Evolutionary conservation across 140 eudicot genomes (phyloP), one percentile per base, ranked within the genome.

Genomic region (Flaveria floridana): DNA sequence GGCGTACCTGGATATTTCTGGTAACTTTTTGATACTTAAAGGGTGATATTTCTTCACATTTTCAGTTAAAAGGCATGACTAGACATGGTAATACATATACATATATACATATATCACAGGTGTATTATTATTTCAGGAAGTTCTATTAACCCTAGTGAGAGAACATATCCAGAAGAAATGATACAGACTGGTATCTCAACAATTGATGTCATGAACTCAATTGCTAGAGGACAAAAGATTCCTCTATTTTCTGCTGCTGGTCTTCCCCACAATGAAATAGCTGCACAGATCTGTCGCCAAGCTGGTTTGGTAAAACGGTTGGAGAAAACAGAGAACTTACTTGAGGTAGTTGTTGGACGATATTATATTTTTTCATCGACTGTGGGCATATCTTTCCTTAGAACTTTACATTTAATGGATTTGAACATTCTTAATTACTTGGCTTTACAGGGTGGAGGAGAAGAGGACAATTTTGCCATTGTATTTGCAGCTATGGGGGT

Each of bases 401-500:
- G 2, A 15, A 72, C 56, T 57, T 39, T 3, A 41, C 67, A 25
- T 4, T 23, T 61, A 61, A 90, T 85, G 85, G 87, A 59, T 91
- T 87, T 87, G 96, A 41, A 25, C 51, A 26, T 58, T 59, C 8
- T 70, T 59, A 7, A 18, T n/a, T 25, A 12, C 20, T 52, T 48
- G 76, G 14, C 62, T 67, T 50, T 85, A 84, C 68, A 74, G 84
- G 18, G 61, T 85, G 99, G 73, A 42, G 90, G 86, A 30, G 97
- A 82, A 84, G 99, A 90, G 75, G 99, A 94, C 87, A 90, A 92
- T 66, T 92, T 92, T 84, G 98, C 98, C 73, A 92, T 92, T 70
- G 98, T 92, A 3, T 92, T 92, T 84, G 98, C 98, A 14, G 98
- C 98, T 78, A 92, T 92, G 98, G 98, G 98, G 59, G 98, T 92